Evolutionary conservation across 2,329 filamentous ascomycete species (phyloP).

Genomic region (Lasiodiplodia hormozganensis): DNA sequence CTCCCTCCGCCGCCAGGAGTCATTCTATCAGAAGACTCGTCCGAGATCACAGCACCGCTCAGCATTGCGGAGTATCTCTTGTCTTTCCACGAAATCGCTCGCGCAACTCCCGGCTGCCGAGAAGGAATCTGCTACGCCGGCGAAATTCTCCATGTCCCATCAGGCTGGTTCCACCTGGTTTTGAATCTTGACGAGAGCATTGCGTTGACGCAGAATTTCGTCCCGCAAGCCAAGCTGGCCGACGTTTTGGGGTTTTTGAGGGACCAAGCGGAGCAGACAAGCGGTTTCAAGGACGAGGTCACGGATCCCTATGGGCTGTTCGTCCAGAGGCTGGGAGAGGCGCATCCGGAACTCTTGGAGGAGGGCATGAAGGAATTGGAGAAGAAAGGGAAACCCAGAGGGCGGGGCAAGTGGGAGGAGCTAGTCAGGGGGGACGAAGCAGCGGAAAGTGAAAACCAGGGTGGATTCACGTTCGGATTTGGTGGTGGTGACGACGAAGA

Average conservation of each 20-base stretch:
- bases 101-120: slow-evolving; percentile 75
- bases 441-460: slow-evolving; percentile 48
- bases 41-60: slow-evolving; percentile 90
- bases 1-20: slow-evolving; percentile 81
- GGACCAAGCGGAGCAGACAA: slow-evolving; percentile 84
- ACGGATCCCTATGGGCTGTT: slow-evolving; percentile 78
- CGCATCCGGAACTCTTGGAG: slow-evolving; percentile 69
- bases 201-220: slow-evolving; percentile 94
- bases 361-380: slow-evolving; percentile 71
- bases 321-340: slow-evolving; percentile 67
- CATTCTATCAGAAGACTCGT: slow-evolving; percentile 85
- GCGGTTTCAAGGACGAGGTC: slow-evolving; percentile 78
- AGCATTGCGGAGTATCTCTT: slow-evolving; percentile 98
- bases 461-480: slow-evolving; percentile 68
- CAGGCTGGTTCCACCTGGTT: slow-evolving; percentile 96
- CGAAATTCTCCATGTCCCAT: slow-evolving; percentile 90
- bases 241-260: slow-evolving; percentile 81
- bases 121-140: slow-evolving; percentile 86
- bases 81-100: slow-evolving; percentile 84
- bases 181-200: slow-evolving; percentile 86
- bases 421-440: slow-evolving; percentile 66
- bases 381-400: slow-evolving; percentile 64
- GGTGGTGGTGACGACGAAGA: slow-evolving; percentile 60
- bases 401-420: slow-evolving; percentile 78
- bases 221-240: slow-evolving; percentile 75